Evolutionary conservation across 306 rosid genomes (phyloP).

Genomic region (Pterocarpus santalinus): DNA sequence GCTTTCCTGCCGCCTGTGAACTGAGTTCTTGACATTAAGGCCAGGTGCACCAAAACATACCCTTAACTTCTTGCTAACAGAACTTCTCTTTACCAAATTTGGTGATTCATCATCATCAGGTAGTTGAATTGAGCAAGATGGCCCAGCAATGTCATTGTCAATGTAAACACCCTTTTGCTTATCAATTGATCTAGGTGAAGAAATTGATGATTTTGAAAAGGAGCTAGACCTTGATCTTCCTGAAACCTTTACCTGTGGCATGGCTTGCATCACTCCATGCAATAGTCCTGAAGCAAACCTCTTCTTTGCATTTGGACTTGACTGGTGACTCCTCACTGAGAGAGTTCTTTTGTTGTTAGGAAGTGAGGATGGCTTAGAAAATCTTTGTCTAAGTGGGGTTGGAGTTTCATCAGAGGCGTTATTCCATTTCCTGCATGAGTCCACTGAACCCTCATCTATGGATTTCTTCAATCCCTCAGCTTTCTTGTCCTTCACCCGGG

Average conservation of each 20-base stretch:
- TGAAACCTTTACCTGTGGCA: constrained; percentile 68
- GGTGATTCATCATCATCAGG: constrained; percentile 58
- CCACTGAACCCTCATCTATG: constrained; percentile 55
- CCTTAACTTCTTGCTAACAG: constrained; percentile 57
- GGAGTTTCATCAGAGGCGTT: constrained; percentile 64
- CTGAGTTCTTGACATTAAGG: constrained; percentile 60
- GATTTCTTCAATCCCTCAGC: constrained; percentile 53
- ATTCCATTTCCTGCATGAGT: constrained; percentile 62
- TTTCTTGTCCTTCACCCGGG: constrained; percentile 65
- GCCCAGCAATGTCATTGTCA: constrained; percentile 72
- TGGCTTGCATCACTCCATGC: constrained; percentile 74
- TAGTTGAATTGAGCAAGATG: constrained; percentile 66
- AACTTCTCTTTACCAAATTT: constrained; percentile 51
- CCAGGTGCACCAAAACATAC: constrained; percentile 88
- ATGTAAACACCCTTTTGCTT: constrained; percentile 74
- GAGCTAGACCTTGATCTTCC: constrained; percentile 85
- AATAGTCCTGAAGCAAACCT: constrained; percentile 82
- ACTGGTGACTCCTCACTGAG: constrained; percentile 82
- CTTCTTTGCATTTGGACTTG: constrained; percentile 97
- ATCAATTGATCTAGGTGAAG: constrained; percentile 79
- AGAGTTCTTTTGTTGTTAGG: constrained; percentile 88
- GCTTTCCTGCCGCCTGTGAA: constrained; percentile 61
- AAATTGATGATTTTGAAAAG: constrained; percentile 78
- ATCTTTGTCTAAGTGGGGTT: constrained; percentile 80
- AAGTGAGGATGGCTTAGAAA: constrained; percentile 67